Conservation (phyloP, 2,329 filamentous ascomycete genomes). For the Alternaria sp. region DNA sequence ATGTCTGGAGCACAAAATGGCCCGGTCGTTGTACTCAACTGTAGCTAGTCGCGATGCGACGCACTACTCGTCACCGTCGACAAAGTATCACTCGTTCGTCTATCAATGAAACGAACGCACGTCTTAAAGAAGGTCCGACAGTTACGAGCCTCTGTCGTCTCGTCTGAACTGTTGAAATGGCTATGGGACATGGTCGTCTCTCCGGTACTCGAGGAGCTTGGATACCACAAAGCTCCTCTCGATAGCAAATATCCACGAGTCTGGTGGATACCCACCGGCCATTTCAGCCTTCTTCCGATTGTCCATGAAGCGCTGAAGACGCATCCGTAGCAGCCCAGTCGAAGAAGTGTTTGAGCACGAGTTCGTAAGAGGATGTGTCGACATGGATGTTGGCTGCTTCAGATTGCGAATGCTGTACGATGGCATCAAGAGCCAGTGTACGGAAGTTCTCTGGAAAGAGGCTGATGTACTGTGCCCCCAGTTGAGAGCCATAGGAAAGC, state of each 20-base stretch:
- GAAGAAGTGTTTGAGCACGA: constrained; percentile 52
- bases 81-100: too few species aligned
- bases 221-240: neutral
- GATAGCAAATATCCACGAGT: neutral
- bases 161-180: neutral
- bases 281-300: constrained; percentile 7
- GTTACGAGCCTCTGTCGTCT: too few species aligned
- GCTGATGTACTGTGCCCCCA: constrained; percentile 57
- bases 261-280: neutral
- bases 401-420: constrained; percentile 54
- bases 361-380: constrained; percentile 52
- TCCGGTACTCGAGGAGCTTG: neutral
- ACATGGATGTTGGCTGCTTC: constrained; percentile 49
- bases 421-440: constrained; percentile 57
- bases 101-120: too few species aligned
- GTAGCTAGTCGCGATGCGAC: neutral
- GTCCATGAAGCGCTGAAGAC: constrained; percentile 44
- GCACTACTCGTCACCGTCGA: neutral
- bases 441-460: constrained; percentile 57
- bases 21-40: neutral
- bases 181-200: neutral
- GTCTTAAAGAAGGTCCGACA: too few species aligned
- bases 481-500: constrained; percentile 57
- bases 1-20: neutral
- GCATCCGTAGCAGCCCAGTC: constrained; percentile 46